These are phyloP conservation scores for Fusarium sp. DNA, from an alignment of 2,329 filamentous ascomycete species.

Conservation along the genomic window DNA sequence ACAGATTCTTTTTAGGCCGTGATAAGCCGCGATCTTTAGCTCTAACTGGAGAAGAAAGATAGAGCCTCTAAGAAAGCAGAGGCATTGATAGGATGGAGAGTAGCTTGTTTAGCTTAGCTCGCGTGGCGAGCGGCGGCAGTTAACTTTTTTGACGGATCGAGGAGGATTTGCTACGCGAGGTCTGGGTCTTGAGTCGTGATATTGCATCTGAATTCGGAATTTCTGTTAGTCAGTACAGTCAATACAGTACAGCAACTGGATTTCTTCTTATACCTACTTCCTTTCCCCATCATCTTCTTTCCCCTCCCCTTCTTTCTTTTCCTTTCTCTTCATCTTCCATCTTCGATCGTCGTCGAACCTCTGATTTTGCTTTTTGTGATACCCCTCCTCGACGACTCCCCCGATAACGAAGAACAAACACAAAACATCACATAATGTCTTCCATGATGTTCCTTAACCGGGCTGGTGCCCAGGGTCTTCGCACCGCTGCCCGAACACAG, in stretches of 20 bases:
- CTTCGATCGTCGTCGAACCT: conserved; percentile 32
- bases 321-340: conserved; percentile 24
- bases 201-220: conserved; percentile 20
- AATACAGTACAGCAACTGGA: background rate
- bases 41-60: conserved; percentile 1
- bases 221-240: conserved; percentile 35
- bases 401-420: conserved; percentile 28
- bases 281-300: conserved; percentile 8
- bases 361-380: conserved; percentile 36
- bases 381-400: conserved; percentile 34
- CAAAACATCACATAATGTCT: conserved; percentile 46
- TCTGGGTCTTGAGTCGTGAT: conserved; percentile 22
- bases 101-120: conserved; percentile 21
- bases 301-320: conserved; percentile 1
- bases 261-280: conserved; percentile 12
- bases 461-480: conserved; percentile 50
- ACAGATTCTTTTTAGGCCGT: conserved; percentile 43
- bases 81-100: background rate
- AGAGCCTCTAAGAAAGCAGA: background rate
- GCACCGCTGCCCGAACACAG: conserved; percentile 47
- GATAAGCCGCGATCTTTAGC: conserved; percentile 46
- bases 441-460: conserved; percentile 51
- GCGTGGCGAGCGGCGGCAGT: conserved; percentile 21
- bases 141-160: background rate
- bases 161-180: conserved; percentile 24